Percentiles rank a stretch among this genome's conserved stretches.
Conservation (phyloP, 1,284 basidiomycete species). For the Blastosporella zonata region DNA sequence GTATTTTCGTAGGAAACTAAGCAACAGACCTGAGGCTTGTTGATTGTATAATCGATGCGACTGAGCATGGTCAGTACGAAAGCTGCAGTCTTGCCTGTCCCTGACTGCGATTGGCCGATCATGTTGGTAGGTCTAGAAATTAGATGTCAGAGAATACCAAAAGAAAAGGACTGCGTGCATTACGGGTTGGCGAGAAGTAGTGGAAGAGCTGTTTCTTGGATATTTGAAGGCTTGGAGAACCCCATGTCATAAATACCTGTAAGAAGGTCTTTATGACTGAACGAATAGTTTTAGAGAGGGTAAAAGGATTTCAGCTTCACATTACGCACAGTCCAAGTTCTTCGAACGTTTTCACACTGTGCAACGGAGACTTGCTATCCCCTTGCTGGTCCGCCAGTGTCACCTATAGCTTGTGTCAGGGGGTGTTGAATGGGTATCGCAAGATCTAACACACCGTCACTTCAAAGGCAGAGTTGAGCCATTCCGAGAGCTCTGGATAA, state of each 20-base stretch:
- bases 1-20: background rate
- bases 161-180: slow-evolving; percentile 28
- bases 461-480: slow-evolving; percentile 73
- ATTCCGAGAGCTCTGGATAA: slow-evolving; percentile 42
- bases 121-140: slow-evolving; percentile 84
- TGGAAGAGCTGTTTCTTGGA: slow-evolving; percentile 96
- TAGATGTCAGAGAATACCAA: slow-evolving; percentile 3
- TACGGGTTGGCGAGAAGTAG: slow-evolving; percentile 90
- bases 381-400: slow-evolving; percentile 97
- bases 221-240: slow-evolving; percentile 98
- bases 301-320: background rate
- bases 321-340: slow-evolving; percentile 82
- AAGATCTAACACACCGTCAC: slow-evolving; percentile 52
- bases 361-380: slow-evolving; percentile 94
- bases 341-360: slow-evolving; percentile 93
- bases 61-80: slow-evolving; percentile 98
- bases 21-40: slow-evolving; percentile 72
- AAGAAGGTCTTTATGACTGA: slow-evolving; percentile 83
- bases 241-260: slow-evolving; percentile 98
- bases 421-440: background rate
- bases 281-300: background rate
- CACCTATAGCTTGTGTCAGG: slow-evolving; percentile 53
- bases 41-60: slow-evolving; percentile 82
- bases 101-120: slow-evolving; percentile 99
- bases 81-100: slow-evolving; percentile 98